Conservation (phyloP, 1,139 yeast genomes). For the Hyphopichia fennica region DNA sequence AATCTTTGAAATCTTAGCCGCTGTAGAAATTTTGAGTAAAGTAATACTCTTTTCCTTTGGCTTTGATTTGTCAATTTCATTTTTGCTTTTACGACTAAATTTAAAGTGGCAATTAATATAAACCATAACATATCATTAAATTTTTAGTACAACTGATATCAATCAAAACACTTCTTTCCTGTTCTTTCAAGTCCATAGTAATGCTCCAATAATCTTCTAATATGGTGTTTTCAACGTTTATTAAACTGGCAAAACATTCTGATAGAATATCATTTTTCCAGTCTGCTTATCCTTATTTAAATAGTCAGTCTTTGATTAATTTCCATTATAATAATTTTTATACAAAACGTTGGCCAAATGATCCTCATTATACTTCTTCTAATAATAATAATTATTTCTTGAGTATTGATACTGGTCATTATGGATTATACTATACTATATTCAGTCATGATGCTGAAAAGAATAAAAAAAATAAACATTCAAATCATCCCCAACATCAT, state of each 20-base stretch:
- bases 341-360: constrained; percentile 25
- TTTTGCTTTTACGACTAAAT: no score
- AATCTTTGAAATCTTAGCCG: no score
- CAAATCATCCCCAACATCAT: constrained; percentile 2
- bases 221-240: constrained; percentile 27
- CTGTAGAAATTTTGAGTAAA: no score
- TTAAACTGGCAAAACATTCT: constrained; percentile 24
- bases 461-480: constrained; percentile 13
- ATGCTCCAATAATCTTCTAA: constrained; percentile 1
- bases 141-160: no score
- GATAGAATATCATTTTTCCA: constrained; percentile 40
- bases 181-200: no score
- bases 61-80: no score
- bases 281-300: constrained; percentile 38
- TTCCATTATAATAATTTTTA: constrained; percentile 18
- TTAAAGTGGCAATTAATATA: no score
- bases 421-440: constrained; percentile 45
- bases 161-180: no score
- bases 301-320: constrained; percentile 20
- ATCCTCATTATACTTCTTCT: constrained; percentile 31
- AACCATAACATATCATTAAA: no score
- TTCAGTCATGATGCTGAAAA: constrained; percentile 38
- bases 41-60: no score
- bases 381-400: constrained; percentile 23
- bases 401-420: constrained; percentile 41